A percentile compares a stretch with the other conserved stretches of the same genome.
Conservation (phyloP, 1,284 basidiomycete genomes). For the Neolentinus lepideus region DNA sequence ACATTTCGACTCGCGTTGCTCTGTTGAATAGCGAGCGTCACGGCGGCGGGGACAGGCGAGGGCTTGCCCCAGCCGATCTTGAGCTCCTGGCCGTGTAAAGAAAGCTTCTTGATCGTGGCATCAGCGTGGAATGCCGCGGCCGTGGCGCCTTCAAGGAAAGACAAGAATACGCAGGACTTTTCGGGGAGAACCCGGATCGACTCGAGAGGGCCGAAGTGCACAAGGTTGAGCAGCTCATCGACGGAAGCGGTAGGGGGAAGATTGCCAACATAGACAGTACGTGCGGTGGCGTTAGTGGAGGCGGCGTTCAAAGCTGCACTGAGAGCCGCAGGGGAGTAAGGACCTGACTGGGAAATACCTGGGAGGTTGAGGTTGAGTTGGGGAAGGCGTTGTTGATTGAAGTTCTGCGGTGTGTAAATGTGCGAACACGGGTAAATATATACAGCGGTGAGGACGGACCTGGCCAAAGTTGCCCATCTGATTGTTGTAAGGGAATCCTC, state of each 20-base stretch:
- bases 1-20: slow-evolving; percentile 91
- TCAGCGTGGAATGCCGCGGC: slow-evolving; percentile 94
- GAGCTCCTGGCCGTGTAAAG: slow-evolving; percentile 87
- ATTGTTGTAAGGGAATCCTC: slow-evolving; percentile 59
- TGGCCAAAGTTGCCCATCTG: slow-evolving; percentile 65
- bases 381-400: slow-evolving; percentile 43
- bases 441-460: slow-evolving; percentile 28
- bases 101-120: slow-evolving; percentile 86
- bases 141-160: slow-evolving; percentile 87
- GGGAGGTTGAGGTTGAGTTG: slow-evolving; percentile 57
- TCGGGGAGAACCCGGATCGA: slow-evolving; percentile 94
- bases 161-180: slow-evolving; percentile 97
- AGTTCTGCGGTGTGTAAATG: slow-evolving; percentile 21
- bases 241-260: slow-evolving; percentile 94
- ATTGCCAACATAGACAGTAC: slow-evolving; percentile 97
- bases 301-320: slow-evolving; percentile 58
- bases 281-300: slow-evolving; percentile 53
- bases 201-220: slow-evolving; percentile 97
- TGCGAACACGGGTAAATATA: slow-evolving; percentile 8
- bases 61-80: slow-evolving; percentile 97
- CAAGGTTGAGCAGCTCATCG: slow-evolving; percentile 95
- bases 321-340: slow-evolving; percentile 71
- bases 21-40: slow-evolving; percentile 81
- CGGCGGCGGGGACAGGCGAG: slow-evolving; percentile 77
- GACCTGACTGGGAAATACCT: slow-evolving; percentile 35